phyloP scores from a whole-genome alignment of 2,329 filamentous ascomycete species.

The Nemania abortiva region DNA sequence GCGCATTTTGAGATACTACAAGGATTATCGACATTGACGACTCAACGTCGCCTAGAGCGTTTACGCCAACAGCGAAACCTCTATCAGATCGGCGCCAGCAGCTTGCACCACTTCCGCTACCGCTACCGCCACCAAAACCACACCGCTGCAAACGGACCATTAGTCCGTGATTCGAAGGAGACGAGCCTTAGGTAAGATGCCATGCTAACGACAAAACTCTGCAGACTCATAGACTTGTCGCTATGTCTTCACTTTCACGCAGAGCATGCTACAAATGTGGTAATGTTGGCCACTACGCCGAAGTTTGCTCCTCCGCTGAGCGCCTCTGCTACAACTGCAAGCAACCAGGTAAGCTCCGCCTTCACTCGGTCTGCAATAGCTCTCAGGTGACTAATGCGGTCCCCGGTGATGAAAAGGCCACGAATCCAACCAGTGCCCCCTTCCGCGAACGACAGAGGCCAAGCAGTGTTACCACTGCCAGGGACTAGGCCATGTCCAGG shows the following conservation, averaged over 20 bases:
- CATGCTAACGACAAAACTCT: constrained; percentile 52
- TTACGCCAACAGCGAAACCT: neutral
- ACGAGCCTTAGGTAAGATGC: constrained; percentile 49
- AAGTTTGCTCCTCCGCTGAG: constrained; percentile 98
- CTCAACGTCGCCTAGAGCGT: neutral
- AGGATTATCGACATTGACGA: neutral
- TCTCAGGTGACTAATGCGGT: constrained; percentile 33
- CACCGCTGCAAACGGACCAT: constrained; percentile 52
- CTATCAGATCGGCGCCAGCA: neutral
- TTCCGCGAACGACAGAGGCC: constrained; percentile 95
- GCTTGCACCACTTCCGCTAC: neutral
- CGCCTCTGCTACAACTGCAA: constrained; percentile 99
- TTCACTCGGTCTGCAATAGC: neutral
- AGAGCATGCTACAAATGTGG: constrained; percentile 87
- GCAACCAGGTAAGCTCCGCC: constrained; percentile 72
- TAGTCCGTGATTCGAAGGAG: constrained; percentile 45
- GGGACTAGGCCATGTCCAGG: constrained; percentile 97
- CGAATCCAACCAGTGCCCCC: constrained; percentile 97
- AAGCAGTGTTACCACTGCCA: constrained; percentile 99
- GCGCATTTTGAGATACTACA: neutral
- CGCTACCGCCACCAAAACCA: constrained; percentile 34
- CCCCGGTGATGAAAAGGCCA: constrained; percentile 70
- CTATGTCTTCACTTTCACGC: constrained; percentile 84
- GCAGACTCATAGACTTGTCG: constrained; percentile 50
- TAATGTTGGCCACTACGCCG: constrained; percentile 83